These are phyloP conservation scores for Penicillium macrosclerotiorum DNA, from an alignment of 495 filamentous ascomycete genomes.

Conservation along the genomic window DNA sequence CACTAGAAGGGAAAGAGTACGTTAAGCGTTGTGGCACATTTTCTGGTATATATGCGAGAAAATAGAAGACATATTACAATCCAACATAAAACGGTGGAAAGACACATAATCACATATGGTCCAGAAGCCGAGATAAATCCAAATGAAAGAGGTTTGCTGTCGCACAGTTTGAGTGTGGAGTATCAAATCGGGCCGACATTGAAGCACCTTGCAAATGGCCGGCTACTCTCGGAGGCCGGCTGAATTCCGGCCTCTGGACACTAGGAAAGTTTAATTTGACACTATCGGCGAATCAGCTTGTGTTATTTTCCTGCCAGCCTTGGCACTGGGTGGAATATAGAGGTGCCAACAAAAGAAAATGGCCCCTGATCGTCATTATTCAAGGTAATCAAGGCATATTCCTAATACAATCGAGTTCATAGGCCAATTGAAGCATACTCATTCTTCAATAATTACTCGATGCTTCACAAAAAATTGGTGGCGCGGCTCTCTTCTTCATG, in stretches of 20 bases:
- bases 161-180: not conserved
- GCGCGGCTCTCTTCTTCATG: not conserved
- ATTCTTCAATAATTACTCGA: not conserved
- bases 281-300: constrained; percentile 24
- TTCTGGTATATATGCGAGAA: too few relatives aligned
- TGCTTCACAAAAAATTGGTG: not conserved
- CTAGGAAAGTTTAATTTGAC: constrained; percentile 30
- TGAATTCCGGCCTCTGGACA: constrained; percentile 42
- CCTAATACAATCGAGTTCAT: not conserved
- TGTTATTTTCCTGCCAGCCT: constrained; percentile 11
- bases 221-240: constrained; percentile 48
- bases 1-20: too few relatives aligned
- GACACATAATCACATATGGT: too few relatives aligned
- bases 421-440: not conserved
- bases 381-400: not conserved
- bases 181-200: constrained; percentile 12
- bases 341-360: constrained; percentile 13
- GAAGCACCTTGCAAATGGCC: constrained; percentile 14
- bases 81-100: too few relatives aligned
- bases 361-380: not conserved
- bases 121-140: too few relatives aligned
- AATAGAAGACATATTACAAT: too few relatives aligned
- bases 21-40: too few relatives aligned
- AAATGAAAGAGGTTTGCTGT: not conserved
- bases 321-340: constrained; percentile 29